Evolutionary conservation across 495 filamentous ascomycete species (phyloP), one percentile per base, ranked within the genome.

Genomic region (Margaritispora aquatica): DNA sequence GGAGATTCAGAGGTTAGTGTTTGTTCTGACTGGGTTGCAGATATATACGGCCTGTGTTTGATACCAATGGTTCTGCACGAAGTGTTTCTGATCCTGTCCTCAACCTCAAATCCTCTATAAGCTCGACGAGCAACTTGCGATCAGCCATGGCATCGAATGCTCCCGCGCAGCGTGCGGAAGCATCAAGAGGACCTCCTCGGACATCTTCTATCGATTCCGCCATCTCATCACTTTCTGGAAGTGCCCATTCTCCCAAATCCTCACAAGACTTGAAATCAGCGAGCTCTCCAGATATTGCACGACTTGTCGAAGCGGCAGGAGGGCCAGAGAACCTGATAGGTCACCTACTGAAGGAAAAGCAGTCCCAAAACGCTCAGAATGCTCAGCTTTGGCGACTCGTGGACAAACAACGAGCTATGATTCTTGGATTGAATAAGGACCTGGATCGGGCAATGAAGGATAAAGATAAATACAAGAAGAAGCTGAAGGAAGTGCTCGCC

Each of bases 191-290:
- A 41, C 52, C 73, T 64, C 84, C 88, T 55, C 85, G 93, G 61
- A 97, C 87, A 50, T 90, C 90, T 1, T 98, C 94, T 34, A 97
- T 97, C 64, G 94, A 97, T 68, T 96, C 94, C 8, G 89, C 91
- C 0, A 89, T 96, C 24, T 97, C 93, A 1, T 87, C 89, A 4
- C 79, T 92, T 44, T 96, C 91, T 8, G 83, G 86, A n/a, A 76
- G 69, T 61, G 80, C 77, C 17, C 82, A 85, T 48, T 78, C 83
- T 4, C 83, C 85, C 50, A 89, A 86, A 65, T 65, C 68, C 15
- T 80, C 85, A 3, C 80, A 84, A 55, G 88, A 90, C 67, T 77
- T 70, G 41, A 55, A 63, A 17, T 62, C 46, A 46, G 52, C 55
- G 36, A n/a, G 38, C 17, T 68, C 77, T 54, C 74, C 83, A 11